Evolutionary conservation across 2,329 filamentous ascomycete genomes (phyloP).

Genomic region (Aspergillus vadensis): DNA sequence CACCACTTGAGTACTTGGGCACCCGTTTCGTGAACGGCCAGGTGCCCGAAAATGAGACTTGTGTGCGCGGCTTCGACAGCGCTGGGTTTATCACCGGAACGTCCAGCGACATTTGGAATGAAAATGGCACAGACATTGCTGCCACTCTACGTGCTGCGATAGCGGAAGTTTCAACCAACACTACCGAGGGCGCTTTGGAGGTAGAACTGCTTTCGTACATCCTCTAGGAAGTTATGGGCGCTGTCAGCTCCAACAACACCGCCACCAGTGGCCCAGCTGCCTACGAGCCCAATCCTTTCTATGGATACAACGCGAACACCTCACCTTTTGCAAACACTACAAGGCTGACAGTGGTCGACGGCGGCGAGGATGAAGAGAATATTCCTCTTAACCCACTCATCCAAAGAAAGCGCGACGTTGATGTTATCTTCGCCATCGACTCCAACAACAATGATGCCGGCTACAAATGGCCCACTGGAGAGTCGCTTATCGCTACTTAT

Average conservation of each 20-base stretch:
- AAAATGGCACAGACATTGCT: slow-evolving; percentile 47
- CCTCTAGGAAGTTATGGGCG: slow-evolving; percentile 64
- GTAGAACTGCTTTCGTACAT: slow-evolving; percentile 36
- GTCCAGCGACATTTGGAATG: slow-evolving; percentile 78
- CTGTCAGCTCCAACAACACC: slow-evolving; percentile 36
- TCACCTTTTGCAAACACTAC: slow-evolving; percentile 58
- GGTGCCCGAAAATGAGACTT: slow-evolving; percentile 58
- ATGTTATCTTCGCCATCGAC: slow-evolving; percentile 77
- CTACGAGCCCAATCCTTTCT: slow-evolving; percentile 74
- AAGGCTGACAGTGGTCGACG: slow-evolving; percentile 70
- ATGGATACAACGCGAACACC: slow-evolving; percentile 58
- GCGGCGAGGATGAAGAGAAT: slow-evolving; percentile 73
- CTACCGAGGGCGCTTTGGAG: background rate
- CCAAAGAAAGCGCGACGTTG: slow-evolving; percentile 66
- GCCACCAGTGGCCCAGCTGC: slow-evolving; percentile 49
- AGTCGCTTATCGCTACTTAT: slow-evolving; percentile 70
- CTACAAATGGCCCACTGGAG: slow-evolving; percentile 72
- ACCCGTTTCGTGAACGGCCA: slow-evolving; percentile 67
- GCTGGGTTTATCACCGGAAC: slow-evolving; percentile 81
- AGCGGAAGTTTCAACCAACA: background rate
- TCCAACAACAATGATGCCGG: slow-evolving; percentile 65
- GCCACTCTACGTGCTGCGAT: background rate
- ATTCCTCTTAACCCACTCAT: slow-evolving; percentile 74
- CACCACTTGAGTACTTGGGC: slow-evolving; percentile 68
- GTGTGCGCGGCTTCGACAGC: slow-evolving; percentile 79